Evolutionary conservation across 192 early-diverging fungal genomes (phyloP).

Genomic region (Backusella luteola): DNA sequence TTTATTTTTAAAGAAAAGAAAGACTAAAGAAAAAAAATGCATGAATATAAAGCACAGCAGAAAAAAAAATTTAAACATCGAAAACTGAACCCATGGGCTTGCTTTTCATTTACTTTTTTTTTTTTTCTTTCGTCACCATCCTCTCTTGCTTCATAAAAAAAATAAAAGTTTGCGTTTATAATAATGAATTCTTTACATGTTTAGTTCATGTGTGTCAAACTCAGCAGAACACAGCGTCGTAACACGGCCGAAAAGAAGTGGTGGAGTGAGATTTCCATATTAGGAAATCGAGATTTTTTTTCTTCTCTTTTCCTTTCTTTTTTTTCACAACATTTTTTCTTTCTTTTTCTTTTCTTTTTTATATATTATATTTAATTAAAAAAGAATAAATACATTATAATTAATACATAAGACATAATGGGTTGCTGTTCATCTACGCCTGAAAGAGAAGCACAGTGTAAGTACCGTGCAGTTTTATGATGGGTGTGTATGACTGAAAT

Average conservation of each 20-base stretch:
- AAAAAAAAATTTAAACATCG: background rate
- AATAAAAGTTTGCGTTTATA: background rate
- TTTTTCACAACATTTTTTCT: background rate
- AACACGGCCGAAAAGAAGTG: background rate
- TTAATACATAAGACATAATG: background rate
- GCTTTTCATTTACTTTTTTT: background rate
- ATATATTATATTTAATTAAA: background rate
- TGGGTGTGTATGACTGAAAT: background rate
- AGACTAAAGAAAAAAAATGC: background rate
- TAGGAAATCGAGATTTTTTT: background rate
- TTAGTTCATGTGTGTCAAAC: background rate
- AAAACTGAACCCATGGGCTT: background rate
- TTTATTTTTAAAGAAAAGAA: background rate
- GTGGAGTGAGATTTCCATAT: background rate
- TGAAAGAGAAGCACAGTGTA: background rate
- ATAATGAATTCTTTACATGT: background rate
- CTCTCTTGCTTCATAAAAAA: background rate
- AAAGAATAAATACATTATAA: background rate
- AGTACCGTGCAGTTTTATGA: background rate
- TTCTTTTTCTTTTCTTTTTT: background rate
- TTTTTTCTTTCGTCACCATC: background rate
- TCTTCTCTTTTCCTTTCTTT: background rate
- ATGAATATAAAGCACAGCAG: background rate
- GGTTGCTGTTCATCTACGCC: background rate
- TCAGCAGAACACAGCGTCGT: background rate